Base-by-base conservation (phyloP, 75 land plant species). In the Picea glauca region DNA sequence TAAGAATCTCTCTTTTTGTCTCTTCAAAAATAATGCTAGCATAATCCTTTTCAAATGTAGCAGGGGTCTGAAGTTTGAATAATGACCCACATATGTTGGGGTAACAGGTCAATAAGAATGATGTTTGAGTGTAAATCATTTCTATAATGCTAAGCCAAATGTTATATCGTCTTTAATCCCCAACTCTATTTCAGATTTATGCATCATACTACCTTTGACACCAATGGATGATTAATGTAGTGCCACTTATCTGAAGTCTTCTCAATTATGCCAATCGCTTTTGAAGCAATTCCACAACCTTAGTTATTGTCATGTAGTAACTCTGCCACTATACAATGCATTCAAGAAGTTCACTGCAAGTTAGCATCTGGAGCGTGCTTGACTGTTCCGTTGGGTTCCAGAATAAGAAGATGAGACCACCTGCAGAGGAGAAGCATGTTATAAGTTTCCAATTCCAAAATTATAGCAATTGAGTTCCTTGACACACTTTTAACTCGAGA, bases 401-500 rank as follows among this genome's bases (percentile, higher is more conserved):
- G 81, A 70, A 62, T 79, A 79, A 57, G 84, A 79, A 31, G 84
- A 83, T 60, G 84, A 74, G 1, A 79, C 61, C 38, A 83, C 77
- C 84, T 83, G 81, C 81, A 83, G 58, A 35, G 38, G 46, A 40
- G 21, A 68, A 0, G 8, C 20, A 18, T 40, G 1, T 4, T 35
- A 68, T 8, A 68, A 68, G 50, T 11, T 68, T 68, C 54, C 18
- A 2, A 68, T 18, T 18, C 8, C 40, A 18, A 18, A 7, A 18
- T 68, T 9, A 40, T 18, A 40, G 32, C 40, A 68, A 38, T 0
- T 68, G 8, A 58, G 38, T 77, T 21, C 57, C 4, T 54, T 15
- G 20, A 43, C 23, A 40, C 18, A 72, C 5, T 3, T 50, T 20
- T 46, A 72, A 33, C 1, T 31, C 0, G 1, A 46, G 7, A 6